Conservation (phyloP, 164 flowering plant species). For the Tinospora cordifolia region DNA sequence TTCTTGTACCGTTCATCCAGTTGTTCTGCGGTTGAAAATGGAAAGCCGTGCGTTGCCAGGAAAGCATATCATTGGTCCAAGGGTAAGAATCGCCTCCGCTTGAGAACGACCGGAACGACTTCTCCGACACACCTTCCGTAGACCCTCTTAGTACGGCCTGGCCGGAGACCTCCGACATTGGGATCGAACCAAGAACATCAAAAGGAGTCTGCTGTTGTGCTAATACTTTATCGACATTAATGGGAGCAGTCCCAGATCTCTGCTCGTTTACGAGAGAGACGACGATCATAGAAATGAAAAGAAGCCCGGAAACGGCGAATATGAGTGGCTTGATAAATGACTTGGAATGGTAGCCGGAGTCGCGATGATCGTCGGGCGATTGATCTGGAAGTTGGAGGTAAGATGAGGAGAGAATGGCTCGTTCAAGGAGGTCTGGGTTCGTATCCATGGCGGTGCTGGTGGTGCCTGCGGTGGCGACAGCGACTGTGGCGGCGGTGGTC, state of each 20-base stretch:
- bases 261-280: not conserved
- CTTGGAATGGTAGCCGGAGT: not conserved
- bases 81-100: conserved; percentile 17
- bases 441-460: not conserved
- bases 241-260: not conserved
- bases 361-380: too few species aligned
- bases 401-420: not conserved
- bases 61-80: conserved; percentile 48
- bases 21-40: conserved; percentile 76
- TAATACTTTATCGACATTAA: too few species aligned
- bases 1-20: conserved; percentile 83
- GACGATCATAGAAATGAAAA: not conserved
- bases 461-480: too few species aligned
- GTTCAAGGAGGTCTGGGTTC: not conserved
- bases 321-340: not conserved
- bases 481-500: not conserved
- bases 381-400: not conserved
- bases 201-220: not conserved
- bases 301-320: not conserved
- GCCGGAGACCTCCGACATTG: not conserved
- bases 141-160: conserved; percentile 20
- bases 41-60: conserved; percentile 61
- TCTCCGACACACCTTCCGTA: conserved; percentile 56
- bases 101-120: conserved; percentile 18
- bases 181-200: not conserved